Evolutionary conservation across 2,329 filamentous ascomycete species (phyloP).

Genomic region (Zalaria obscura): DNA sequence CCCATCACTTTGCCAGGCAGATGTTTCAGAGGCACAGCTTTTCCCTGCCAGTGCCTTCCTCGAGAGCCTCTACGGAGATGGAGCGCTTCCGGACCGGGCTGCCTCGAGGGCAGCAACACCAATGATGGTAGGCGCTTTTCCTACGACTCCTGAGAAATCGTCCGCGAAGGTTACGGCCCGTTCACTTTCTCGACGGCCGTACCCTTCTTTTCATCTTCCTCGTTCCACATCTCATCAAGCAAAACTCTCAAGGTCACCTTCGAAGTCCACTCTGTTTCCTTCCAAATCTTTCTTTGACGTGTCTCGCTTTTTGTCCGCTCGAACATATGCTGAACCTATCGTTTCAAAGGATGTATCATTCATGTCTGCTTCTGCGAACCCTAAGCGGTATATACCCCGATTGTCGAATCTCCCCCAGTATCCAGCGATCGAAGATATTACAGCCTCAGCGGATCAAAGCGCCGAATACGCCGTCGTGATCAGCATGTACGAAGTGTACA

Average conservation of each 20-base stretch:
- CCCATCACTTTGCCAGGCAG: constrained; percentile 59
- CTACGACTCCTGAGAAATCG: constrained; percentile 2
- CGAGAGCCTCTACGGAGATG: constrained; percentile 62
- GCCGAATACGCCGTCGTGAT: constrained; percentile 79
- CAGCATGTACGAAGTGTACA: constrained; percentile 99
- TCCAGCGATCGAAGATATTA: constrained; percentile 60
- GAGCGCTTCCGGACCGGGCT: constrained; percentile 36
- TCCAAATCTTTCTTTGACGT: neutral
- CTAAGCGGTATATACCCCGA: constrained; percentile 47
- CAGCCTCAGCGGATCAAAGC: constrained; percentile 50
- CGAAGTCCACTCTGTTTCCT: neutral
- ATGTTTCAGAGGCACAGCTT: constrained; percentile 68
- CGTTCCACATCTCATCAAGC: neutral
- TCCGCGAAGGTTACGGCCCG: too few species aligned
- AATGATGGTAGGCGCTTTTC: constrained; percentile 19
- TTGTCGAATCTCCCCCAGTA: constrained; percentile 57
- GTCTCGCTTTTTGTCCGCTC: constrained; percentile 2
- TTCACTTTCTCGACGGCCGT: constrained; percentile 7
- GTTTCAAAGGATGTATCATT: constrained; percentile 14
- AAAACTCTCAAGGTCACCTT: constrained; percentile 1
- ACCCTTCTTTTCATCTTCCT: constrained; percentile 12
- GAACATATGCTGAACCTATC: constrained; percentile 4
- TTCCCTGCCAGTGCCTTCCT: constrained; percentile 63
- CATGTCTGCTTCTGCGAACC: constrained; percentile 23
- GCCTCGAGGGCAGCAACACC: constrained; percentile 28